Base-by-base conservation (phyloP, 192 early-diverging fungal species). In the Coemansia sp. region DNA sequence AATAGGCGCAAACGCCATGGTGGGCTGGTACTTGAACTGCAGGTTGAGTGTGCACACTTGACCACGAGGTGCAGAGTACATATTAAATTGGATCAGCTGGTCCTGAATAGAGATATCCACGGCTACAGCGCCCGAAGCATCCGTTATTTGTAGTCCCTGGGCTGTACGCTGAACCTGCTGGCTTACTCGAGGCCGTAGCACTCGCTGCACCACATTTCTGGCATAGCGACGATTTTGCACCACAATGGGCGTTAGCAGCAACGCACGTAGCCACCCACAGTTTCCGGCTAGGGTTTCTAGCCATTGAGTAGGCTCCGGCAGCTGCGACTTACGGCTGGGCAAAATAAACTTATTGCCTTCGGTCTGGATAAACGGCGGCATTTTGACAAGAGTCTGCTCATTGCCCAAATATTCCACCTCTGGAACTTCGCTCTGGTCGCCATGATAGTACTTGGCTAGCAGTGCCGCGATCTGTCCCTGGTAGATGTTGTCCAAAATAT, bases 401-500 rank as follows among this genome's bases (percentile, higher is more conserved):
- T 39, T 57, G 57, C 53, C 88, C 47, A 93, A 78, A 75, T 89
- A 93, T 54, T 90, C 90, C 50, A 87, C 82, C 33, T 79, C 65
- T 15, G 93, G 91, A 44, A 95, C 89, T 35, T 57, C 50, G 20
- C 56, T 54, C 23, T 80, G 69, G 23, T 87, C 80, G 57, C 70
- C 72, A 45, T 78, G 80, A 79, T 94, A 91, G 81, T 92, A 92
- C 45, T 79, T 72, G 43, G 81, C 76, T 70, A 88, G 87, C 53
- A 94, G 81, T 41, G 80, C 77, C 5, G 75, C 81, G 57, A 94
- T 88, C 57, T 94, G 90, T 36, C 84, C 87, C 37, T 83, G 62
- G 81, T 93, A 89, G 59, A 96, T 93, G 47, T 84, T 84, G 57
- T 87, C 91, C 40, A 96, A 78, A 58, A 96, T 91, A 16, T 91